Evolutionary conservation across 257 asterid species (phyloP).

Genomic region (Solanum etuberosum): DNA sequence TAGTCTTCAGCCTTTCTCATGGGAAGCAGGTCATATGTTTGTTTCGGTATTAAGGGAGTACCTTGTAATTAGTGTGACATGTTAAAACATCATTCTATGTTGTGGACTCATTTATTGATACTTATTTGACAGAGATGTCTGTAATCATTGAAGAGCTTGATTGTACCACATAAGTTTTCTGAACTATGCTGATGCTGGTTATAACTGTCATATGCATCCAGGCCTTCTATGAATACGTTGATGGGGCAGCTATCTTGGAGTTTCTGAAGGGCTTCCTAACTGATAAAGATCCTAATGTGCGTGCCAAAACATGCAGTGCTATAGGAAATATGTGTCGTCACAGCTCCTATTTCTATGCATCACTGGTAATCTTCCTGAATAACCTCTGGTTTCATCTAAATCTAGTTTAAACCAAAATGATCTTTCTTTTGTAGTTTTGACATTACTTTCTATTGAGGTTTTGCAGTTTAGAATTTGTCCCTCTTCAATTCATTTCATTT

Average conservation of each 20-base stretch:
- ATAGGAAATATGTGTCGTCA: slow-evolving; percentile 98
- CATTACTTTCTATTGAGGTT: neutral
- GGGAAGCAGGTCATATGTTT: neutral
- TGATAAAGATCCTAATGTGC: slow-evolving; percentile 83
- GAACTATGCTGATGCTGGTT: neutral
- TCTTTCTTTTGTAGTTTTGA: neutral
- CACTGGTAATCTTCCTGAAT: slow-evolving; percentile 40
- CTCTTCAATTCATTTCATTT: neutral
- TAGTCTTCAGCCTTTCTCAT: neutral
- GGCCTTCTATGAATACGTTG: slow-evolving; percentile 61
- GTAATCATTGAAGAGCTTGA: neutral
- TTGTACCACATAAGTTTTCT: neutral
- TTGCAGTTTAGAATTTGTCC: neutral
- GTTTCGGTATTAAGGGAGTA: neutral
- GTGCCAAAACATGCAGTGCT: slow-evolving; percentile 90
- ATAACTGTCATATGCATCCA: slow-evolving; percentile 26
- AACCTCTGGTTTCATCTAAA: neutral
- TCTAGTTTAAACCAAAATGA: neutral
- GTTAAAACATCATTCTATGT: neutral
- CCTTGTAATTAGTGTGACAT: neutral
- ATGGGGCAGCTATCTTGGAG: slow-evolving; percentile 70
- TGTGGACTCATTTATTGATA: neutral
- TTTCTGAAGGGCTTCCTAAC: slow-evolving; percentile 63
- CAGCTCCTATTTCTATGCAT: slow-evolving; percentile 75
- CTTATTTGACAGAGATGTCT: neutral